Conservation (phyloP, 257 asterid genomes). For the Thymus mandschuricus region DNA sequence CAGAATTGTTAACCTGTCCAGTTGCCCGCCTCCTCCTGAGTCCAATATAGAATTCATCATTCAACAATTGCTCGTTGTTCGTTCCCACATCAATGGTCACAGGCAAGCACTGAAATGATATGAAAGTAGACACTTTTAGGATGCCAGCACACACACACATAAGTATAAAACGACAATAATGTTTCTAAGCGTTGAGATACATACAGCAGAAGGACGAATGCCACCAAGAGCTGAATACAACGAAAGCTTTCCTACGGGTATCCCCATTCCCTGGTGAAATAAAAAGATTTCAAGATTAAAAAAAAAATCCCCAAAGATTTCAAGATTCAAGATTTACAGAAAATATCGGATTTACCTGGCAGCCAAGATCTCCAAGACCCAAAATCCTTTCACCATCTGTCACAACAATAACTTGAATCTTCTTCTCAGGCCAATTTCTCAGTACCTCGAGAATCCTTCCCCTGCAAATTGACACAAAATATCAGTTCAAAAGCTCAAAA, state of each 20-base stretch:
- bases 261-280: conserved; percentile 91
- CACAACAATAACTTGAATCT: conserved; percentile 94
- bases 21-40: conserved; percentile 91
- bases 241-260: conserved; percentile 98
- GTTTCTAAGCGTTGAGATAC: conserved; percentile 28
- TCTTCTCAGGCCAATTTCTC: conserved; percentile 97
- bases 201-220: conserved; percentile 94
- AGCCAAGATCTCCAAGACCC: conserved; percentile 99
- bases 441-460: conserved; percentile 93
- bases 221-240: conserved; percentile 98
- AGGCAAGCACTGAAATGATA: conserved; percentile 74
- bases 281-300: conserved; percentile 25
- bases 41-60: conserved; percentile 93
- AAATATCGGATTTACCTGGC: conserved; percentile 60
- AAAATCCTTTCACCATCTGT: conserved; percentile 97
- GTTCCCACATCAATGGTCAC: conserved; percentile 96
- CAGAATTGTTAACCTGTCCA: conserved; percentile 63
- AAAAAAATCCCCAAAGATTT: not conserved
- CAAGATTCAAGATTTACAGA: no score
- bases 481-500: conserved; percentile 26
- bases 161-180: not conserved
- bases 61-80: conserved; percentile 72
- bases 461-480: conserved; percentile 49
- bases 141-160: not conserved
- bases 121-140: not conserved